Base-by-base conservation (phyloP, 2,329 filamentous ascomycete species). In the Pseudopithomyces chartarum region DNA sequence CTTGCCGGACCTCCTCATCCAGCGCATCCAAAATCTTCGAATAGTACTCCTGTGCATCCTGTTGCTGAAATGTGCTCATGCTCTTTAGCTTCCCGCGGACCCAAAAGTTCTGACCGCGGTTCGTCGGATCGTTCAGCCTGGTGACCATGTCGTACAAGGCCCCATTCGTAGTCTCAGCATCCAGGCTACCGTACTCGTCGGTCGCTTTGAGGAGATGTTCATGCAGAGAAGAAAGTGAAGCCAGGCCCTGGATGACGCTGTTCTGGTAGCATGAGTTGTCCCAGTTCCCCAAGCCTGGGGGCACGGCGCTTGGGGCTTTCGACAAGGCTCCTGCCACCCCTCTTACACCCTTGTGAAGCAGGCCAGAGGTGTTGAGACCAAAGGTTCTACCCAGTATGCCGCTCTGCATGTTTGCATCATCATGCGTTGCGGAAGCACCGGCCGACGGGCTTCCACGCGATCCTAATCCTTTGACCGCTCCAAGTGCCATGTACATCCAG, bases 201-300 rank as follows among this genome's bases (percentile, higher is more conserved):
- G 67, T 67, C 7, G 67, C 67, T 23, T 61, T 63, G 8, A 67
- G 58, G 7, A 96, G 82, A 67, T 92, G 95, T 2, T 78, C 79
- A 23, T 85, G 84, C 29, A 98, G 79, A 4, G 88, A 84, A 17
- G 84, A 83, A 29, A 98, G 81, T 3, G 93, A 89, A 1, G 93
- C 88, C 40, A 98, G 68, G 29, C 80, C 81, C 74, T 97, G 92
- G 11, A 99, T 86, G 19, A 97, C 89, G 71, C 93, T 97, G 76
- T 99, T 99, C 76, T 98, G 95, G 74, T 96, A 99, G 80, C 95
- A 98, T 1, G 92, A 97, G 73, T 97, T 97, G 79, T 96, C 91
- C 79, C 88, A 89, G 73, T 99, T 99, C 10, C 91, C 92, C 52
- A 98, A 79, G 0, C 95, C 95, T 1, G 80, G 71, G 13, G 81